phyloP scores from a whole-genome alignment of 2,329 filamentous ascomycete genomes.

The Diaporthe helianthi region DNA sequence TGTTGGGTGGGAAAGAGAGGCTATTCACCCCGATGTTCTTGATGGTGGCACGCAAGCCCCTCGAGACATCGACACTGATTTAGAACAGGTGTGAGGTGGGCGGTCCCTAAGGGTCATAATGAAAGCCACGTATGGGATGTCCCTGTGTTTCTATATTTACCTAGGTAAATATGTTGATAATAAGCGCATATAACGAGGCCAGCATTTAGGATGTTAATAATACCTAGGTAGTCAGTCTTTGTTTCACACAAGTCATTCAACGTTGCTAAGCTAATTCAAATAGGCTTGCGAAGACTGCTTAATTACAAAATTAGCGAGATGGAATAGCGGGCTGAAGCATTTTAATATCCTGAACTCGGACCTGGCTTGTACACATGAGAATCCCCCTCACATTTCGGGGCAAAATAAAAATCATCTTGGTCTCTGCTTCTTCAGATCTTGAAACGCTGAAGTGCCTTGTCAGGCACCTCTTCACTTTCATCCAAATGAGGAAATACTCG shows the following conservation, averaged over 20 bases:
- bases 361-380: too few species aligned
- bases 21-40: constrained; percentile 34
- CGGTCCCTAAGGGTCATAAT: too few species aligned
- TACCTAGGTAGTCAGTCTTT: neutral
- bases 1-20: constrained; percentile 31
- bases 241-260: neutral
- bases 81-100: too few species aligned
- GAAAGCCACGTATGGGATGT: too few species aligned
- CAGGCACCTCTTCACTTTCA: too few species aligned
- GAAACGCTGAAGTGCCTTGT: too few species aligned
- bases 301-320: neutral
- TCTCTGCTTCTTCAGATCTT: too few species aligned
- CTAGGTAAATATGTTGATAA: too few species aligned
- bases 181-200: too few species aligned
- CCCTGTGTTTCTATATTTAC: too few species aligned
- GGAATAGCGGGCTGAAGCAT: neutral
- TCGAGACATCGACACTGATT: constrained; percentile 1
- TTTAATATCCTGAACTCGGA: neutral
- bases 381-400: too few species aligned
- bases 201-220: neutral
- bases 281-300: neutral
- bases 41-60: constrained; percentile 32
- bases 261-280: neutral
- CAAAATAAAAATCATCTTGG: too few species aligned
- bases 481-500: neutral